Evolutionary conservation across 2,329 filamentous ascomycete genomes (phyloP).

Genomic region (Fusarium penzigii): DNA sequence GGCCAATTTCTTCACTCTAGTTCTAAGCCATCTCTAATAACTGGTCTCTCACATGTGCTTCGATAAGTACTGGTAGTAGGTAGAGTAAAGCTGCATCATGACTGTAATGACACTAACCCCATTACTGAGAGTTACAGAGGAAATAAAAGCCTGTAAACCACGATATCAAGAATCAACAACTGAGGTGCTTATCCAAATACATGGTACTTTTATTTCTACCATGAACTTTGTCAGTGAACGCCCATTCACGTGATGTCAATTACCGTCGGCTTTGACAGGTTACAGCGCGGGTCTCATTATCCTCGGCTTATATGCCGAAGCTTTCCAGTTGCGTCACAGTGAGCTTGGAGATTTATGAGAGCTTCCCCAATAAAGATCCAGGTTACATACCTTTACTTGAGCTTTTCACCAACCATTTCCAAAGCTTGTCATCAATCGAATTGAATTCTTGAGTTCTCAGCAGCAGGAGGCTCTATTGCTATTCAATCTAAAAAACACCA

Average conservation of each 20-base stretch:
- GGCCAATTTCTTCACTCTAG: too few species aligned
- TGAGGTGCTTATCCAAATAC: neutral
- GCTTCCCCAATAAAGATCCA: slow-evolving; percentile 10
- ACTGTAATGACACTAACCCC: too few species aligned
- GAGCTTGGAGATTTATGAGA: slow-evolving; percentile 19
- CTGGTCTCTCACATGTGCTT: too few species aligned
- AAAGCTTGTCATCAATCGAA: neutral
- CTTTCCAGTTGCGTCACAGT: slow-evolving; percentile 31
- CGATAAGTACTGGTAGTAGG: too few species aligned
- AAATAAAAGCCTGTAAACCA: too few species aligned
- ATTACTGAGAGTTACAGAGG: too few species aligned
- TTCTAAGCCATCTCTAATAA: too few species aligned
- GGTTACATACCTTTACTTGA: slow-evolving; percentile 6
- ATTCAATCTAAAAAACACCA: neutral
- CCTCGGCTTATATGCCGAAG: slow-evolving; percentile 30
- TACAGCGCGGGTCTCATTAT: slow-evolving; percentile 22
- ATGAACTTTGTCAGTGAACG: neutral
- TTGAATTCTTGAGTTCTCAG: neutral
- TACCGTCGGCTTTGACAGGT: slow-evolving; percentile 23
- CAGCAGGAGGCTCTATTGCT: neutral
- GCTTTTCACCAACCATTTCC: neutral
- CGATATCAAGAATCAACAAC: too few species aligned
- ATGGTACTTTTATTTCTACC: too few species aligned
- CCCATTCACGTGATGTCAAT: slow-evolving; percentile 20
- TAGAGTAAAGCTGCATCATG: too few species aligned